Base-by-base conservation (phyloP, 352 stramenopile species). In the Lagenidium giganteum region DNA sequence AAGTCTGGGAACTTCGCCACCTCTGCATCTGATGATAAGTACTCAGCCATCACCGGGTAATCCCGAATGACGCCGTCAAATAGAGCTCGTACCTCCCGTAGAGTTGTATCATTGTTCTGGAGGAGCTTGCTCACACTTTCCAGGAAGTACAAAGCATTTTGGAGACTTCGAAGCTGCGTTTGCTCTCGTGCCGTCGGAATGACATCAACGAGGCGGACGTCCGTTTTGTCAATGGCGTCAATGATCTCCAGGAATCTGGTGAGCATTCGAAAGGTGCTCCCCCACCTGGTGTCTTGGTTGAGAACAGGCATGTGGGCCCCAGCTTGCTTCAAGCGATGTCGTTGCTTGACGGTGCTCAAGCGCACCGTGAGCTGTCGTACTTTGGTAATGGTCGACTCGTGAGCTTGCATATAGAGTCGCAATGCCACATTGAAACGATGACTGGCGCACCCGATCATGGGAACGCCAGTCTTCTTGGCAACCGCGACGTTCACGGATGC, bases 121-220 rank as follows among this genome's bases (percentile, higher is more conserved):
- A 57, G n/a, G n/a, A n/a, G n/a, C 26, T 51, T 54, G 47, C 18
- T 57, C 2, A 63, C 25, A n/a, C 42, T 54, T 17, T 63, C 54
- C 5, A 63, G 16, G 18, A 54, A 47, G 16, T 53, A 50, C 2
- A 57, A 37, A 26, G 45, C 42, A 0, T 53, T 37, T 11, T 52
- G 17, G n/a, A 62, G 36, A 4, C 32, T 31, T 12, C 41, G 46
- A 3, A 63, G 38, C 0, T 20, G 4, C 1, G 37, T 9, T 7
- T 53, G 36, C 12, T 62, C 42, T 0, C 37, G 27, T 11, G 42
- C 8, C 0, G 31, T 50, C 2, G 47, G 47, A n/a, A 57, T 34
- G 3, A 57, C 20, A 16, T 51, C 47, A 0, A 27, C 33, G 8
- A 62, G n/a, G 3, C 30, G 2, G 3, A 47, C 32, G 21, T 55